Conservation (phyloP, 306 rosid species). For the Cucurbita pepo region DNA sequence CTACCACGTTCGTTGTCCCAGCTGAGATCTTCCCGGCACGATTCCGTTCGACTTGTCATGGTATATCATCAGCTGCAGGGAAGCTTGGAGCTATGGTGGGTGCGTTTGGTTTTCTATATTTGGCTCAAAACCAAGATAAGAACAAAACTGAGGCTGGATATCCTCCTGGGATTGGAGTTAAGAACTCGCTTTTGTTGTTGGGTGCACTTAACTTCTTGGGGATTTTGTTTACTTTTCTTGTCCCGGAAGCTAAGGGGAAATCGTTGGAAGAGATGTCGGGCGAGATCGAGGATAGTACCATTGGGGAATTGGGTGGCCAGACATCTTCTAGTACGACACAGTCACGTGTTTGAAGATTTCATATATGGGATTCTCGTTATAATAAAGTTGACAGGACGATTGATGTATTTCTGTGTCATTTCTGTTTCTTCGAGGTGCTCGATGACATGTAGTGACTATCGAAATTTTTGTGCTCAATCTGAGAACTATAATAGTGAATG, state of each 20-base stretch:
- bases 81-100: constrained; percentile 70
- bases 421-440: too few relatives aligned
- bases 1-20: constrained; percentile 68
- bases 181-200: constrained; percentile 29
- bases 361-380: neutral
- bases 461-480: neutral
- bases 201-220: constrained; percentile 45
- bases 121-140: constrained; percentile 50
- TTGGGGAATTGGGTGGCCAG: neutral
- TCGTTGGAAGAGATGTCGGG: constrained; percentile 71
- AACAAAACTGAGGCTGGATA: constrained; percentile 51
- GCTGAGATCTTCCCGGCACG: constrained; percentile 76
- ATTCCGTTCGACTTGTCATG: constrained; percentile 66
- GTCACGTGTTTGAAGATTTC: neutral
- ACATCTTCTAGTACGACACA: neutral
- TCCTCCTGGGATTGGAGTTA: constrained; percentile 65
- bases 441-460: neutral
- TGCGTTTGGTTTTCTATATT: constrained; percentile 60
- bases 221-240: constrained; percentile 44
- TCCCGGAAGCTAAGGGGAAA: constrained; percentile 59
- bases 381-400: neutral
- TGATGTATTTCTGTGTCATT: neutral
- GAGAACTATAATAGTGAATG: neutral
- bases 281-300: constrained; percentile 33
- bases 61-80: constrained; percentile 54